These are phyloP conservation scores for Grigorovia humatica DNA, from an alignment of 805 yeast genomes.

Conservation along the genomic window DNA sequence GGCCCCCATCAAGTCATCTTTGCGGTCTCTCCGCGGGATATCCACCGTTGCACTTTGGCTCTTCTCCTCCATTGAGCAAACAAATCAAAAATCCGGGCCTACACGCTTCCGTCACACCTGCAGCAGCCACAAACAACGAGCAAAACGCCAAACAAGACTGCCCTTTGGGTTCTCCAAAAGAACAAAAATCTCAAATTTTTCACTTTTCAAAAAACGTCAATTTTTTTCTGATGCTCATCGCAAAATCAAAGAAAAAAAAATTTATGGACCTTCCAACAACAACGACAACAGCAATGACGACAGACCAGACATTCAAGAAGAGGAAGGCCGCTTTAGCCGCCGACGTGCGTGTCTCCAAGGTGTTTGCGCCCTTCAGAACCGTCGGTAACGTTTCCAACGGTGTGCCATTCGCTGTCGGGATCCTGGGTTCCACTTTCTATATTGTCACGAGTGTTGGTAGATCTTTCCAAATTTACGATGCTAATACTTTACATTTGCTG, in stretches of 20 bases:
- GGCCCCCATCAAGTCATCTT: not conserved
- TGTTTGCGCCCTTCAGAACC: constrained; percentile 81
- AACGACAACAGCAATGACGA: not conserved
- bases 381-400: constrained; percentile 86
- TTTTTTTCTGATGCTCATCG: not conserved
- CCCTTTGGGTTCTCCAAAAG: no score
- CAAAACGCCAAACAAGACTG: no score
- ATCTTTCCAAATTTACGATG: constrained; percentile 89
- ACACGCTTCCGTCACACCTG: not conserved
- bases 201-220: no score
- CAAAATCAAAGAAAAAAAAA: not conserved
- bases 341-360: constrained; percentile 34
- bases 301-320: constrained; percentile 12
- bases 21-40: not conserved
- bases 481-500: constrained; percentile 68
- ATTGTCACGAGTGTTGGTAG: constrained; percentile 84
- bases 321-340: constrained; percentile 9
- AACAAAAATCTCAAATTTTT: not conserved
- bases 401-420: constrained; percentile 78
- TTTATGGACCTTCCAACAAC: not conserved
- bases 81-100: not conserved
- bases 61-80: not conserved
- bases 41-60: not conserved
- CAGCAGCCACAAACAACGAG: no score
- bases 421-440: constrained; percentile 79